Evolutionary conservation across 1,139 yeast species (phyloP).

Genomic region (Nakaseomyces sp.): DNA sequence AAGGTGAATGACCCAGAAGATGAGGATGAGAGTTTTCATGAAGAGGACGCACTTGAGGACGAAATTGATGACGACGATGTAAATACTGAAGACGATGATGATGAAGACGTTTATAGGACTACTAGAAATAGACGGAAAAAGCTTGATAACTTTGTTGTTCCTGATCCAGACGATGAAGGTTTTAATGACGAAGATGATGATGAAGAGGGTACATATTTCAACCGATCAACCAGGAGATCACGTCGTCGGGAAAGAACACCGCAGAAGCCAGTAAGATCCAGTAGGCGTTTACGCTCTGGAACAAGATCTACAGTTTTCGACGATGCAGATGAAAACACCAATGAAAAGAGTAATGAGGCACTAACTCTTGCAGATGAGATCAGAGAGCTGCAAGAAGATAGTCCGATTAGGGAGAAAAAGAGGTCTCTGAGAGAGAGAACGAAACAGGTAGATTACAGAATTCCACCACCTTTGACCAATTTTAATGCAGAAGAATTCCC

Average conservation of each 20-base stretch:
- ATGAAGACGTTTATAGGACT: conserved; percentile 15
- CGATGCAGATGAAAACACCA: conserved; percentile 4
- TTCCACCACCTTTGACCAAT: conserved; percentile 71
- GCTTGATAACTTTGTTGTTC: conserved; percentile 20
- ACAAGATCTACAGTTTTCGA: conserved; percentile 9
- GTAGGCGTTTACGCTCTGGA: conserved; percentile 13
- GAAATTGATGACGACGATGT: conserved; percentile 29
- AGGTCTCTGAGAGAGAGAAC: conserved; percentile 72
- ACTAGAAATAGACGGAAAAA: conserved; percentile 11
- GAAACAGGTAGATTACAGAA: conserved; percentile 63
- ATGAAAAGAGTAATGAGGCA: conserved; percentile 15
- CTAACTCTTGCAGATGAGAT: conserved; percentile 34
- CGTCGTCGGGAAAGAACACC: conserved; percentile 14
- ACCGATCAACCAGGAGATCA: conserved; percentile 11
- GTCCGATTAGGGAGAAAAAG: conserved; percentile 36
- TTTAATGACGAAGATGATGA: conserved; percentile 21
- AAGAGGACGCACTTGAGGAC: conserved; percentile 21
- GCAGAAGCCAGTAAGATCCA: conserved; percentile 7
- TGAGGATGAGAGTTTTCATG: conserved; percentile 29
- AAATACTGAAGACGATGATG: conserved; percentile 25
- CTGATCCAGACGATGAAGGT: conserved; percentile 22
- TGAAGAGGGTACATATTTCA: conserved; percentile 9
- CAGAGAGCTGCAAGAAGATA: conserved; percentile 36
- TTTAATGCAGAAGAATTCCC: conserved; percentile 16
- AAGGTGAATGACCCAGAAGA: conserved; percentile 19